Percentiles rank a stretch among this genome's conserved stretches.
These are phyloP conservation scores for Haplosporangium gracile DNA, from an alignment of 192 early-diverging fungal genomes.

Conservation along the genomic window DNA sequence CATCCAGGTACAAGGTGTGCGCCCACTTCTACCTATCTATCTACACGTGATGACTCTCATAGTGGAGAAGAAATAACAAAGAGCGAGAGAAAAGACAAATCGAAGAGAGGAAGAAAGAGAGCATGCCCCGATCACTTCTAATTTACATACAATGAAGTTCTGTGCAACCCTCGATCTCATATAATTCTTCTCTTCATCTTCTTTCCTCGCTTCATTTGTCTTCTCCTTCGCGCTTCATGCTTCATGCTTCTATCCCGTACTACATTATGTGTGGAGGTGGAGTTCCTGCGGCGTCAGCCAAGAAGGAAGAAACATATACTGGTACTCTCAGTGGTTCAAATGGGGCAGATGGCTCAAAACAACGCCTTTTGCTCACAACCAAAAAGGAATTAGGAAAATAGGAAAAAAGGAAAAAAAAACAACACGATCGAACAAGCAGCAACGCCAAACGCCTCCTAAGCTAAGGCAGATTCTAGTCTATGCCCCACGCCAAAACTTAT, in stretches of 20 bases:
- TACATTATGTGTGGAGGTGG: too few relatives aligned
- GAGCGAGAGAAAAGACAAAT: too few relatives aligned
- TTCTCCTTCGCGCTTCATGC: too few relatives aligned
- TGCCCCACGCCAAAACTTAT: too few relatives aligned
- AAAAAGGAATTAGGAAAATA: not conserved
- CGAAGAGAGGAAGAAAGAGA: not conserved
- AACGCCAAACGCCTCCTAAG: too few relatives aligned
- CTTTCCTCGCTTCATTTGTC: not conserved
- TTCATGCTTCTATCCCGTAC: too few relatives aligned
- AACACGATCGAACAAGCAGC: not conserved
- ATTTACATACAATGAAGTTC: not conserved
- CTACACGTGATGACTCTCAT: too few relatives aligned
- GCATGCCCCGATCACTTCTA: not conserved
- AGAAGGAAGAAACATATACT: too few relatives aligned
- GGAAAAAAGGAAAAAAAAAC: not conserved
- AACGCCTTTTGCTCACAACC: not conserved
- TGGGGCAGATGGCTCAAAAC: not conserved
- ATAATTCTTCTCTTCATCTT: not conserved
- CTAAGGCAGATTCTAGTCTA: too few relatives aligned
- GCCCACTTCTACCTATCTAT: too few relatives aligned
- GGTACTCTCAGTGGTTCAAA: not conserved
- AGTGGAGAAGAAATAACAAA: too few relatives aligned
- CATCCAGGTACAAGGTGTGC: not conserved
- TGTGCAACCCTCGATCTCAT: not conserved
- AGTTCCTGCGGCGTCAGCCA: too few relatives aligned